Evolutionary conservation across 805 yeast species (phyloP), one percentile per base, ranked within the genome.

Genomic region (Ogataea degrootiae): DNA sequence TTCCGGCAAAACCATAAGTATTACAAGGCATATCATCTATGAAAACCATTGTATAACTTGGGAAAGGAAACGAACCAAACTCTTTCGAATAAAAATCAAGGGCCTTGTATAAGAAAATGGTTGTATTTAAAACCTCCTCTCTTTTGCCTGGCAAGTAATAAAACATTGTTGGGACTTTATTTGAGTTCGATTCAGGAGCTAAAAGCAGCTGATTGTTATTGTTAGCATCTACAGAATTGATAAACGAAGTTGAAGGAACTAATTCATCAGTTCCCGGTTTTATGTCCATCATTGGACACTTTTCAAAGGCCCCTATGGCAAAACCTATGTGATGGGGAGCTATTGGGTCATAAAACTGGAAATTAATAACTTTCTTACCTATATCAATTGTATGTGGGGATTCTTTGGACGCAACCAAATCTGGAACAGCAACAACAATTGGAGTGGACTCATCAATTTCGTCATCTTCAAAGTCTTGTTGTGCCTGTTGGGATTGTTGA

Each of bases 271-370:
- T 40, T 2, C 60, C 66, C 4, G 62, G 54, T 26, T 75, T 69
- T 29, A 68, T 57, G 39, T 74, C 78, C 7, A 81, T 64, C 31
- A 89, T 57, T 0, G 81, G 78, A 2, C 81, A 69, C 45, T 78
- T 77, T 38, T 83, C 82, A 63, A 92, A 94, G 2, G 96, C 84
- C 0, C 98, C 99, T 4, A 90, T 79, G 0, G 96, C 91, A 83
- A 96, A 94, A 0, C 98, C 98, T 19, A 94, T 74, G 65, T 92
- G 97, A 56, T 91, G 97, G 0, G 99, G 88, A 35, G 96, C 84
- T 1, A 89, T 85, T 0, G 98, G 96, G 46, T 83, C 87, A 60
- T 83, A 83, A 83, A 92, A 19, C 81, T 74, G 43, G 79, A 89
- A 91, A 2, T 85, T 73, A 1, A 85, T 87, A 1, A 83, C 73